These are phyloP conservation scores for Trichophaea hybrida DNA, from an alignment of 2,329 filamentous ascomycete species.

Conservation along the genomic window DNA sequence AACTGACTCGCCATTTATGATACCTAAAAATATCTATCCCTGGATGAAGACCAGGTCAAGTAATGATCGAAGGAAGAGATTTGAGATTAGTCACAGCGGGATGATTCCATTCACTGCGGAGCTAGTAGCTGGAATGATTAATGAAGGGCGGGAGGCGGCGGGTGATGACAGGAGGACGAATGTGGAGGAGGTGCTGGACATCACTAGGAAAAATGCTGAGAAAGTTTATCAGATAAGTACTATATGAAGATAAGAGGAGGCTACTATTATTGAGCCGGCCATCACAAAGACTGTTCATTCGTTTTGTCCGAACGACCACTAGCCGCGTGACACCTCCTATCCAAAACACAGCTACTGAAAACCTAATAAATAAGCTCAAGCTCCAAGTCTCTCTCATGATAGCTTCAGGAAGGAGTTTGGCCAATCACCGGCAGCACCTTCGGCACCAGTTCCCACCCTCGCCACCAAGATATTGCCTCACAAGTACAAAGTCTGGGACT, in stretches of 20 bases:
- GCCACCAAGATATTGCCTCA: too few species aligned
- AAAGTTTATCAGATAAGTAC: conserved; percentile 18
- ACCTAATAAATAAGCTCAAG: too few species aligned
- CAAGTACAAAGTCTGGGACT: too few species aligned
- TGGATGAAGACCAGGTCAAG: conserved; percentile 4
- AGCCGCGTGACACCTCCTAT: too few species aligned
- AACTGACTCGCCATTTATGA: conserved; percentile 18
- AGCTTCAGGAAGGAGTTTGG: too few species aligned
- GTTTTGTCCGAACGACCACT: too few species aligned
- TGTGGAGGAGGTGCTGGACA: conserved; percentile 14
- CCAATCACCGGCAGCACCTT: too few species aligned
- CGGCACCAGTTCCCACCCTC: too few species aligned
- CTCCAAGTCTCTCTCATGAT: too few species aligned
- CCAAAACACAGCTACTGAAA: too few species aligned
- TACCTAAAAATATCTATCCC: conserved; percentile 7
- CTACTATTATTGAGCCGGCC: too few species aligned
- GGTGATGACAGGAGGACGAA: conserved; percentile 2
- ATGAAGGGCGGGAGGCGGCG: conserved; percentile 3
- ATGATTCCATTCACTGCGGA: conserved; percentile 20
- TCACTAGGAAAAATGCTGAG: conserved; percentile 16
- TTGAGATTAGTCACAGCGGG: conserved; percentile 12
- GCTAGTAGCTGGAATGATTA: conserved; percentile 7
- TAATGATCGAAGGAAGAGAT: conserved; percentile 2
- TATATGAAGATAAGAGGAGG: not conserved
- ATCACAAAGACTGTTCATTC: too few species aligned